These are phyloP conservation scores for Triangularia verruculosa DNA, from an alignment of 2,329 filamentous ascomycete species.

Conservation along the genomic window DNA sequence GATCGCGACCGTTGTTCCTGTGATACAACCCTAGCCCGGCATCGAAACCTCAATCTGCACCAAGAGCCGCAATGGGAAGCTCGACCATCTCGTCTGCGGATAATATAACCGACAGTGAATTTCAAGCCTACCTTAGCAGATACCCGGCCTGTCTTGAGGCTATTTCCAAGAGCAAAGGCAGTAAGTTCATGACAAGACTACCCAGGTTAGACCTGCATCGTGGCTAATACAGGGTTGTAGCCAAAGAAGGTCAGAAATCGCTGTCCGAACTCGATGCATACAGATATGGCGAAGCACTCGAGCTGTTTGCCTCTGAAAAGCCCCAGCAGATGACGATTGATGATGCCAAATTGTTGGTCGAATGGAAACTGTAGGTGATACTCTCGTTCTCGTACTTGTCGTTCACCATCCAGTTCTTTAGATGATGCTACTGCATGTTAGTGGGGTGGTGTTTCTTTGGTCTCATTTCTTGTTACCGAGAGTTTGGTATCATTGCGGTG, in stretches of 20 bases:
- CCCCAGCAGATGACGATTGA: slow-evolving; percentile 47
- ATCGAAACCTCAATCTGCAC: slow-evolving; percentile 17
- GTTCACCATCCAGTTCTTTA: background rate
- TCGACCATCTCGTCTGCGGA: slow-evolving; percentile 25
- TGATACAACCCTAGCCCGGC: slow-evolving; percentile 20
- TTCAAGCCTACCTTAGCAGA: slow-evolving; percentile 25
- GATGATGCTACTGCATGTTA: background rate
- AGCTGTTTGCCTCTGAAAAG: slow-evolving; percentile 40
- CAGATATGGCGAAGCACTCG: slow-evolving; percentile 55
- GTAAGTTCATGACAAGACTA: slow-evolving; percentile 31
- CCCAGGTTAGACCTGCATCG: background rate
- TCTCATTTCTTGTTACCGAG: slow-evolving; percentile 5
- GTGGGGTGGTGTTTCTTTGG: background rate
- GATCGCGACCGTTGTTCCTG: slow-evolving; percentile 16
- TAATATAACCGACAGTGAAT: slow-evolving; percentile 30
- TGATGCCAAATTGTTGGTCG: slow-evolving; percentile 59
- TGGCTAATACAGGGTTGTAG: slow-evolving; percentile 31
- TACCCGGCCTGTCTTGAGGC: slow-evolving; percentile 33
- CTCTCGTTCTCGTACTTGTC: background rate
- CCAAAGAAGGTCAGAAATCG: slow-evolving; percentile 48
- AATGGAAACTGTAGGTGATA: slow-evolving; percentile 68
- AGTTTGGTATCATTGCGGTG: slow-evolving; percentile 4
- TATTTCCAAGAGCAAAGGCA: slow-evolving; percentile 45
- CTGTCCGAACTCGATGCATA: slow-evolving; percentile 58
- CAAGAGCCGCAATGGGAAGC: slow-evolving; percentile 34